Evolutionary conservation across 1,139 yeast genomes (phyloP), one percentile per base, ranked within the genome.

Genomic region (Lodderomyces metapsilosis): DNA sequence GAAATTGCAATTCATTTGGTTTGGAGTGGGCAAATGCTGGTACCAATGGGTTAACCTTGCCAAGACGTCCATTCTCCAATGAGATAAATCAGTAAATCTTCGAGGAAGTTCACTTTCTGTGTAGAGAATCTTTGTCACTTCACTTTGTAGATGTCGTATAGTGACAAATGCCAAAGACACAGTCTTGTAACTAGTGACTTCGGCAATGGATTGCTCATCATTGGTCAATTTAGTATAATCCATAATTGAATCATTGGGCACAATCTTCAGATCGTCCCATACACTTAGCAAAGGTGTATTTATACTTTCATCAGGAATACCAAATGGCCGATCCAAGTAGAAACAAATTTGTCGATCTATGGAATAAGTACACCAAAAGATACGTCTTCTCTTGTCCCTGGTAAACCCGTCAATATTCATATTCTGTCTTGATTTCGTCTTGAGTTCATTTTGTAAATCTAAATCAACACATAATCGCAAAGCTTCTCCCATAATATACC

Each of bases 281-380:
- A 72, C 72, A n/a, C 84, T 75, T 0, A 95, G 95, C 54, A 82
- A 85, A 32, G 75, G 75, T 1, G 84, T 76, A 40, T 77, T 71
- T 25, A 84, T 76, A 41, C 79, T 73, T 47, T 81, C 87, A 52
- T 84, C 91, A 0, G 89, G 86, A 1, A 84, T 81, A 0, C 89
- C 88, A 49, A 82, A 80, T 0, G 91, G 91, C 38, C 89, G 64
- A 7, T 86, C 87, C 44, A 84, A 61, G 54, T 84, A 84, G 44
- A 84, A 80, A 56, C 89, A 82, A 9, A 84, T 76, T 53, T 84
- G 91, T 27, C 97, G 64, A 58, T 89, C 97, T 38, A 89, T 63
- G 1, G 91, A 76, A 59, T 88, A 89, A 0, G 92, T 81, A 57
- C 95, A 85, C 97, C 97, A 89, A 52, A 89, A 88, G 30, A 89